A percentile compares a stretch with the other conserved stretches of the same genome.
Conservation (phyloP, 805 yeast species). For the Kuraishia molischiana region DNA sequence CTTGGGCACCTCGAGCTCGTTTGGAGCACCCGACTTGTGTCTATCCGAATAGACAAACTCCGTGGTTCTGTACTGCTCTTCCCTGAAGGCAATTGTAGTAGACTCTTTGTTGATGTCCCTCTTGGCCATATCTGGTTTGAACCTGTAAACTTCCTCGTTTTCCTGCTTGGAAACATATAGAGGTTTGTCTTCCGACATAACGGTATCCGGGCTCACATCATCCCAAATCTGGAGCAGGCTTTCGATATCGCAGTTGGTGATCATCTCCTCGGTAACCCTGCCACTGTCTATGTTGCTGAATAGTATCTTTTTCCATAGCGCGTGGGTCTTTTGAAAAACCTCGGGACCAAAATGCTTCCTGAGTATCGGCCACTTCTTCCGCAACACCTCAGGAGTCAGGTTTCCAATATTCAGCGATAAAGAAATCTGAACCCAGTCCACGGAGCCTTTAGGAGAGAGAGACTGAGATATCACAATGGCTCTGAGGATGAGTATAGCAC, state of each 20-base stretch:
- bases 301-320: constrained; percentile 60
- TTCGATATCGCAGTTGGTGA: constrained; percentile 38
- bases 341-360: constrained; percentile 47
- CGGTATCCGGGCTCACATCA: constrained; percentile 29
- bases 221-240: constrained; percentile 59
- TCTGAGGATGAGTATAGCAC: constrained; percentile 47
- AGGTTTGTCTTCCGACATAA: constrained; percentile 14
- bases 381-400: constrained; percentile 31
- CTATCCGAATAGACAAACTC: constrained; percentile 29
- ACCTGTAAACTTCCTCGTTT: constrained; percentile 36
- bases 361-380: constrained; percentile 63
- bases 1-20: constrained; percentile 23
- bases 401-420: constrained; percentile 30
- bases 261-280: constrained; percentile 34
- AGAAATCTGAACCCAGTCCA: constrained; percentile 59
- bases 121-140: constrained; percentile 21
- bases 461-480: constrained; percentile 62
- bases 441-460: constrained; percentile 36
- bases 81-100: constrained; percentile 65
- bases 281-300: constrained; percentile 49
- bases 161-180: constrained; percentile 31
- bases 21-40: constrained; percentile 6
- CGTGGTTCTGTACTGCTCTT: constrained; percentile 36
- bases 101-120: constrained; percentile 36
- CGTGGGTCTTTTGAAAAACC: constrained; percentile 42